These are phyloP conservation scores for Dioscorea dumetorum DNA, from an alignment of 106 monocot genomes.

Conservation along the genomic window DNA sequence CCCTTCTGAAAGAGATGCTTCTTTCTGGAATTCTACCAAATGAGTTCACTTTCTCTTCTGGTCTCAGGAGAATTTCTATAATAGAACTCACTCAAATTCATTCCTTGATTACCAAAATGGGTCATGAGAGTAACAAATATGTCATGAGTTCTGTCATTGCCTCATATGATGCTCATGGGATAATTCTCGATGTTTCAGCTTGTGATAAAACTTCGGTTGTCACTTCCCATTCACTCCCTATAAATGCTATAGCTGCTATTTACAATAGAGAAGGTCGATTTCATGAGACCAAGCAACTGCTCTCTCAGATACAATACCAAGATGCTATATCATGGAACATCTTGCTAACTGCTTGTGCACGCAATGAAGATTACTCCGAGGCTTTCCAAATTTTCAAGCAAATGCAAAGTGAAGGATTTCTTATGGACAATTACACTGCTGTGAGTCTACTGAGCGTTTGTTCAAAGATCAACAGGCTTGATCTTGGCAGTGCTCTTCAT, in stretches of 20 bases:
- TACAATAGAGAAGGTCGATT: constrained; percentile 42
- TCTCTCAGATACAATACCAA: constrained; percentile 25
- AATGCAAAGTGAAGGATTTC: constrained; percentile 33
- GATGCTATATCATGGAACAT: constrained; percentile 69
- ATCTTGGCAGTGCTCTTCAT: constrained; percentile 46
- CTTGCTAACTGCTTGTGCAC: constrained; percentile 46
- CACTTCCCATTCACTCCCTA: constrained; percentile 9
- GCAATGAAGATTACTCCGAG: constrained; percentile 35
- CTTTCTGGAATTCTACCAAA: constrained; percentile 35
- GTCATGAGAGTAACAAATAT: constrained; percentile 38
- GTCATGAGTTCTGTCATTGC: constrained; percentile 42
- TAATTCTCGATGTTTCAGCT: constrained; percentile 25
- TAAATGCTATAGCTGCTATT: constrained; percentile 47
- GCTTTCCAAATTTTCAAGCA: constrained; percentile 42
- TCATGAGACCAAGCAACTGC: constrained; percentile 33
- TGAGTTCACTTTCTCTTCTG: constrained; percentile 61
- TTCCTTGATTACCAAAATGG: constrained; percentile 54
- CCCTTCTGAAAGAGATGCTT: constrained; percentile 50
- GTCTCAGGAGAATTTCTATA: constrained; percentile 26
- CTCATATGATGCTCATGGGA: constrained; percentile 43
- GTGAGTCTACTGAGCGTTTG: constrained; percentile 60
- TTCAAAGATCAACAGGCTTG: constrained; percentile 40
- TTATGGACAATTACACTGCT: constrained; percentile 43
- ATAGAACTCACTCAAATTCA: constrained; percentile 47
- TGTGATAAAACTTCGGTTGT: constrained; percentile 4